phyloP scores from a whole-genome alignment of 2,329 filamentous ascomycete species.

The Passalora sequoiae region DNA sequence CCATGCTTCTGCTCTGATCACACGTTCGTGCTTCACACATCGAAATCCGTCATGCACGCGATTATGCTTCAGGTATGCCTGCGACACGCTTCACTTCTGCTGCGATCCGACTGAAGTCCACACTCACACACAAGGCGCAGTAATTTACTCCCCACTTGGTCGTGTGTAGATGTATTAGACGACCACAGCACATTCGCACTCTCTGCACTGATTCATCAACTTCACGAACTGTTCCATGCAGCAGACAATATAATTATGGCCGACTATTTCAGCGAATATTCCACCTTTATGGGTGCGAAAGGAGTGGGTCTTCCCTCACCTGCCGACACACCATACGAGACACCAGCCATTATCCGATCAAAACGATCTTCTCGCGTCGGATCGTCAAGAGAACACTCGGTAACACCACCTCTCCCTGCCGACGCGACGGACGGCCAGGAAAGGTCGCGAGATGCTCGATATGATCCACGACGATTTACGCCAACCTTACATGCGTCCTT shows the following conservation, averaged over 20 bases:
- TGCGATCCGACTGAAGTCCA: not conserved
- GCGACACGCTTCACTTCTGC: slow-evolving; percentile 1
- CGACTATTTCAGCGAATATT: slow-evolving; percentile 47
- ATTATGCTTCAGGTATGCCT: not conserved
- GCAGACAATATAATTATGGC: slow-evolving; percentile 23
- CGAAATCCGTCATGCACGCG: not conserved
- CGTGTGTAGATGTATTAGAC: slow-evolving; percentile 17
- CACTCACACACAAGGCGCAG: slow-evolving; percentile 9
- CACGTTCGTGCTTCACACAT: no score
- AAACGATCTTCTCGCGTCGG: slow-evolving; percentile 55
- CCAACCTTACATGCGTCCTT: slow-evolving; percentile 91
- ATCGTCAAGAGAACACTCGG: slow-evolving; percentile 62
- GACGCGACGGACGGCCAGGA: slow-evolving; percentile 35
- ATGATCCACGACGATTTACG: slow-evolving; percentile 84
- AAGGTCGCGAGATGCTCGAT: slow-evolving; percentile 47
- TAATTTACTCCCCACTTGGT: slow-evolving; percentile 9
- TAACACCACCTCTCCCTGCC: slow-evolving; percentile 53
- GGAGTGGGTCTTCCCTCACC: slow-evolving; percentile 59
- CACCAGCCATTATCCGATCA: slow-evolving; percentile 50
- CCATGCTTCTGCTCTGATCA: not conserved
- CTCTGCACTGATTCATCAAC: slow-evolving; percentile 3
- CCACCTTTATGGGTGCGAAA: slow-evolving; percentile 46
- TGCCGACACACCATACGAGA: slow-evolving; percentile 65
- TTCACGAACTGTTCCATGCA: not conserved
- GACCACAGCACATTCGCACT: slow-evolving; percentile 30